Percentiles rank a stretch among this genome's conserved stretches.
Conservation (phyloP, 768 basidiomycete genomes). For the Pisolithus tinctorius region DNA sequence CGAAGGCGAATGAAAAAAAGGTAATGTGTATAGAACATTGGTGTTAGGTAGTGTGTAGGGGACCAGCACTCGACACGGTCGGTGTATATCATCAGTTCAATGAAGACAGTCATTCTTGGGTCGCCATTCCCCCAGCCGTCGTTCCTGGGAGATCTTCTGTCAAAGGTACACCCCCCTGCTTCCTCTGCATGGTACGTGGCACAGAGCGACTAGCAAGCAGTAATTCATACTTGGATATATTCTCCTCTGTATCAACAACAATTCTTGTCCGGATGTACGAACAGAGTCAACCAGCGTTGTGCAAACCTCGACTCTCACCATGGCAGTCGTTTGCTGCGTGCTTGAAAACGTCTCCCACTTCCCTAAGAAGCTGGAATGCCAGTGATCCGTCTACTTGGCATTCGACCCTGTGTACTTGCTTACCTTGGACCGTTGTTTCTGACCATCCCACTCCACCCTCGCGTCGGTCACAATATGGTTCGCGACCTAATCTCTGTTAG, state of each 20-base stretch:
- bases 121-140: no score
- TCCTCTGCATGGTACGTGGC: background rate
- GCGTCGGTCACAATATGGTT: background rate
- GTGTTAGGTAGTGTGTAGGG: no score
- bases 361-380: background rate
- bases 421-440: background rate
- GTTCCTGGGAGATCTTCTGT: no score
- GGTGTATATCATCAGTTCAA: no score
- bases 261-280: background rate
- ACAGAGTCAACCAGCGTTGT: background rate
- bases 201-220: background rate
- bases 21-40: no score
- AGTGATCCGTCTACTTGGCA: background rate
- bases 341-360: background rate
- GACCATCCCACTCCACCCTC: background rate
- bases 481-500: background rate
- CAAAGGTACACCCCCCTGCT: no score
- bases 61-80: no score
- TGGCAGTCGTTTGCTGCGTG: background rate
- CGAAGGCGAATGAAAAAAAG: no score
- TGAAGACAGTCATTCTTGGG: no score
- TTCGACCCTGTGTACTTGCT: background rate
- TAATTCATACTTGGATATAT: background rate
- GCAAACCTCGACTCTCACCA: background rate
- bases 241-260: background rate